Percentiles rank a stretch among this genome's conserved stretches.
Conservation (phyloP, 2,329 filamentous ascomycete species). For the Pseudogymnoascus sp. region DNA sequence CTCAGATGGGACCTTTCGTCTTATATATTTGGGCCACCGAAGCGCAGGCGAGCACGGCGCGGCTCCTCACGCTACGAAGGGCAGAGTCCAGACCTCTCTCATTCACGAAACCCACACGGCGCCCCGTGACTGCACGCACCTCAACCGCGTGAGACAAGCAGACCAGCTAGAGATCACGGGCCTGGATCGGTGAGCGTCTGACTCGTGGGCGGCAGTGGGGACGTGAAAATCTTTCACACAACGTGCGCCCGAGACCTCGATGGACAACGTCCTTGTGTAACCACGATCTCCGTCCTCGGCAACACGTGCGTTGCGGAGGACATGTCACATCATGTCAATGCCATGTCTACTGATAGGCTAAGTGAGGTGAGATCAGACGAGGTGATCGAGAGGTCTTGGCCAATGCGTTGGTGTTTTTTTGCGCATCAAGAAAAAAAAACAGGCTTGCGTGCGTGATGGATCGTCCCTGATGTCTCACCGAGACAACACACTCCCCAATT, state of each 20-base stretch:
- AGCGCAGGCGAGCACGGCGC: neutral
- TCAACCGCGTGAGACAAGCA: neutral
- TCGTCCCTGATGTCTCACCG: neutral
- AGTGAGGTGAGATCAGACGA: neutral
- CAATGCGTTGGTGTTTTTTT: neutral
- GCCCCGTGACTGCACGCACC: neutral
- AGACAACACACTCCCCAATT: neutral
- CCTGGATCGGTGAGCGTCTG: neutral
- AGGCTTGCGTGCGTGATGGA: neutral
- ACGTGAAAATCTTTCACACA: neutral
- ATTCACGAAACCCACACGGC: neutral
- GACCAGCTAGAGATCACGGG: neutral
- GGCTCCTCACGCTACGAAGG: neutral
- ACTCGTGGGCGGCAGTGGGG: neutral
- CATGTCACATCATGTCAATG: neutral
- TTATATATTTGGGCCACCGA: neutral
- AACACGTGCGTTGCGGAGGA: neutral
- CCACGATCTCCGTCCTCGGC: neutral
- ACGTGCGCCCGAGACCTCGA: conserved; percentile 1
- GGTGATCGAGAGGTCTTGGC: neutral
- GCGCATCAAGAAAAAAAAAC: neutral
- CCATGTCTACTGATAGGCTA: neutral
- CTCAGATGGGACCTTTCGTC: neutral
- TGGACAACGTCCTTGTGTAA: neutral
- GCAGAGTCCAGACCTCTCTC: neutral